Conservation (phyloP, 129 eudicot species). For the Daucus carota region DH1_v3.0 NC_030386.2:36782001-36782500, state of each 20-base stretch:
- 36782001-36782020: too few species aligned
- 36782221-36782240: not conserved
- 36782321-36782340: constrained; percentile 93
- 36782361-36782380: constrained; percentile 98
- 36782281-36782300: not conserved
- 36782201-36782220: not conserved
- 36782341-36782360: constrained; percentile 85
- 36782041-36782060: not conserved
- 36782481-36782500: constrained; percentile 33
- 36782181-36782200: not conserved
- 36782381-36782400: constrained; percentile 55
- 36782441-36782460: not conserved
- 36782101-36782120: not conserved
- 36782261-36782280: not conserved
- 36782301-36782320: constrained; percentile 28
- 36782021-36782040: not conserved
- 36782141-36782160: not conserved
- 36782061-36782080: not conserved
- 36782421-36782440: not conserved
- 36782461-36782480: constrained; percentile 20
- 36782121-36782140: not conserved
- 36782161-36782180: not conserved
- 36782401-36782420: constrained; percentile 13
- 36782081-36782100: not conserved
- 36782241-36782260: not conserved